phyloP scores from a whole-genome alignment of 495 filamentous ascomycete species.

The Xylaria intraflava region DNA sequence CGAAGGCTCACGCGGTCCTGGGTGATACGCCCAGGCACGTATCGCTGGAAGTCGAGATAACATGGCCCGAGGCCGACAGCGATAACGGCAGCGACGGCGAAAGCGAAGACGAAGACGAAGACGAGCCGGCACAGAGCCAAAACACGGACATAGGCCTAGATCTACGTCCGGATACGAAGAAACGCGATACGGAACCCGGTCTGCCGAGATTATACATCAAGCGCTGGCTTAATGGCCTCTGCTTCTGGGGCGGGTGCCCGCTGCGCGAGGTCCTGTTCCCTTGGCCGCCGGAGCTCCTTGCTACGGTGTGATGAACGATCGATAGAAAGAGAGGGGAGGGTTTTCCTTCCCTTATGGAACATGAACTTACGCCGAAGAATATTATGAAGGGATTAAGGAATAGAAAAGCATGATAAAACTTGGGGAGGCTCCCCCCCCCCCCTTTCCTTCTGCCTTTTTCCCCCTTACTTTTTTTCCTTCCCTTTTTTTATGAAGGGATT shows the following conservation, averaged over 20 bases:
- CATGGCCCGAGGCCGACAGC: constrained; percentile 11
- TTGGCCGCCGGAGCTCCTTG: constrained; percentile 23
- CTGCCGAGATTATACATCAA: constrained; percentile 22
- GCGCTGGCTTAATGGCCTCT: constrained; percentile 28
- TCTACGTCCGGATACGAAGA: too few species aligned
- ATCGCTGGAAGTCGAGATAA: constrained; percentile 23
- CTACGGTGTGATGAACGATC: constrained; percentile 1
- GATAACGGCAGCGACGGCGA: not conserved
- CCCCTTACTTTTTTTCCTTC: not conserved
- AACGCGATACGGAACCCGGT: not conserved
- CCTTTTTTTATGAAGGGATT: too few species aligned
- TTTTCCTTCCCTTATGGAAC: too few species aligned
- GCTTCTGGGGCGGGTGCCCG: constrained; percentile 13
- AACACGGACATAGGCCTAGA: too few species aligned
- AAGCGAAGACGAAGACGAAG: not conserved
- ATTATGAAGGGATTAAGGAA: too few species aligned
- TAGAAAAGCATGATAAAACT: too few species aligned
- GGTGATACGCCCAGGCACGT: constrained; percentile 22
- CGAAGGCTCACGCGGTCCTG: not conserved
- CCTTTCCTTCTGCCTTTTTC: too few species aligned
- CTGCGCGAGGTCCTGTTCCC: constrained; percentile 20
- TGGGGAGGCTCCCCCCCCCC: too few species aligned
- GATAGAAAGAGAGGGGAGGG: too few species aligned
- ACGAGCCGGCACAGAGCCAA: too few species aligned
- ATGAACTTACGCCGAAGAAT: too few species aligned